Conservation (phyloP, 1,284 basidiomycete genomes). For the Coniophora puteana region DNA sequence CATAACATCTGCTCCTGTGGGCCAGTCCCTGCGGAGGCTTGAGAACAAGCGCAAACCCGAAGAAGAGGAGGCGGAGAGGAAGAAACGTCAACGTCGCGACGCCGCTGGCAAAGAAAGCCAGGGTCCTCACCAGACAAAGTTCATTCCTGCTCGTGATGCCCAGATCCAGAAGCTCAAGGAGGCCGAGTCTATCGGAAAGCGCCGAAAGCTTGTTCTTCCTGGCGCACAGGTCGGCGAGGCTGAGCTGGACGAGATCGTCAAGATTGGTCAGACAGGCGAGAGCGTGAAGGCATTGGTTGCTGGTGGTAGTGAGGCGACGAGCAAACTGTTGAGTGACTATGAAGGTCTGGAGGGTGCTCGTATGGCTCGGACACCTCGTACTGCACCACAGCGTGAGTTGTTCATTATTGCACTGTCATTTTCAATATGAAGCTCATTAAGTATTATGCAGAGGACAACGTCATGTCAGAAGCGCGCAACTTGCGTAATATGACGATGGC, state of each 20-base stretch:
- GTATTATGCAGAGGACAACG: conserved; percentile 70
- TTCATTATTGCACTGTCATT: conserved; percentile 7
- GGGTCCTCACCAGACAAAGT: conserved; percentile 79
- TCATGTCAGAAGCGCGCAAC: conserved; percentile 94
- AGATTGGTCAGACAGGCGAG: conserved; percentile 93
- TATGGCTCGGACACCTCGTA: conserved; percentile 90
- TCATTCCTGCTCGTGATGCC: conserved; percentile 90
- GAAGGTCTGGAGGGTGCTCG: conserved; percentile 84
- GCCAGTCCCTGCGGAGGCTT: conserved; percentile 83
- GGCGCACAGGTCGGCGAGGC: conserved; percentile 92
- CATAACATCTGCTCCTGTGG: conserved; percentile 83
- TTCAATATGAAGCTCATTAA: conserved; percentile 8
- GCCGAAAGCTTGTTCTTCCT: conserved; percentile 85
- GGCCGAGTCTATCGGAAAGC: conserved; percentile 90
- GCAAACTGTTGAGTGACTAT: conserved; percentile 87
- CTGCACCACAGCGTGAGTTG: conserved; percentile 86
- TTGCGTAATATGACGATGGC: conserved; percentile 87
- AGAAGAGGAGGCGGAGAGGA: conserved; percentile 80
- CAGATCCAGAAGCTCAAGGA: conserved; percentile 98
- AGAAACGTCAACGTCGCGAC: conserved; percentile 77
- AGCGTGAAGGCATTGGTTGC: conserved; percentile 81
- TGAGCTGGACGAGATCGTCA: conserved; percentile 98
- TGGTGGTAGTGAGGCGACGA: conserved; percentile 81
- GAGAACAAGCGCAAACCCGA: conserved; percentile 95
- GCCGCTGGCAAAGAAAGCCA: conserved; percentile 51